Conservation (phyloP, 352 stramenopile genomes). For the Globisporangium apiculatum region DNA sequence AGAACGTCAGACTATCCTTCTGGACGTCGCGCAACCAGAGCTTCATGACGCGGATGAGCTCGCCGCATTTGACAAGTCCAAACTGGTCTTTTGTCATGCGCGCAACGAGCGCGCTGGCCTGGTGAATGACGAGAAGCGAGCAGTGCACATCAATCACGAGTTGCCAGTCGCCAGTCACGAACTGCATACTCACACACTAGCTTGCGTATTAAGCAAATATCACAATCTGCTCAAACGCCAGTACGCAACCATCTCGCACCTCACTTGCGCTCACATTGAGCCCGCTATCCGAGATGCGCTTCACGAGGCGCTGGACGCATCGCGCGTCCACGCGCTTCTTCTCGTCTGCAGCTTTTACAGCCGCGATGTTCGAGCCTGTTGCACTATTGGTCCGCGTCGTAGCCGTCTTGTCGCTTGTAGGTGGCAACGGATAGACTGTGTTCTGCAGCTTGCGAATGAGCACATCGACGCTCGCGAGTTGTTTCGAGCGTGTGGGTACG, state of each 20-base stretch:
- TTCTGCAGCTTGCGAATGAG: slow-evolving; percentile 29
- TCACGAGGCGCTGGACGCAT: slow-evolving; percentile 33
- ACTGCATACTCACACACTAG: too few species aligned
- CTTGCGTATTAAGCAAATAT: not conserved
- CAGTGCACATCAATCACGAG: not conserved
- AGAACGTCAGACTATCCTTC: slow-evolving; percentile 22
- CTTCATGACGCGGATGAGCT: slow-evolving; percentile 45
- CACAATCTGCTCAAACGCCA: not conserved
- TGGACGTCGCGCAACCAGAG: slow-evolving; percentile 24
- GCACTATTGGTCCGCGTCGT: not conserved
- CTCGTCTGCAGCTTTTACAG: slow-evolving; percentile 15
- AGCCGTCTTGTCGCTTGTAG: not conserved
- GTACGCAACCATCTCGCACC: slow-evolving; percentile 12
- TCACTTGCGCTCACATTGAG: slow-evolving; percentile 22
- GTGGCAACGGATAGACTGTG: slow-evolving; percentile 9
- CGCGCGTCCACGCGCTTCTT: slow-evolving; percentile 32
- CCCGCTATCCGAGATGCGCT: slow-evolving; percentile 31
- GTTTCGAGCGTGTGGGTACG: not conserved
- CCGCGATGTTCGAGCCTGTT: not conserved
- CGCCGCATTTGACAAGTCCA: slow-evolving; percentile 36
- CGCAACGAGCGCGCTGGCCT: slow-evolving; percentile 29
- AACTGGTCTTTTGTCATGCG: slow-evolving; percentile 31
- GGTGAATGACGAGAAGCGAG: not conserved
- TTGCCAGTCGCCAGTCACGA: not conserved
- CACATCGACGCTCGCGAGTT: slow-evolving; percentile 15